A percentile compares a stretch with the other conserved stretches of the same genome.
Conservation (phyloP, 371 early-diverging fungal genomes). For the Mucor circinelloides region DNA sequence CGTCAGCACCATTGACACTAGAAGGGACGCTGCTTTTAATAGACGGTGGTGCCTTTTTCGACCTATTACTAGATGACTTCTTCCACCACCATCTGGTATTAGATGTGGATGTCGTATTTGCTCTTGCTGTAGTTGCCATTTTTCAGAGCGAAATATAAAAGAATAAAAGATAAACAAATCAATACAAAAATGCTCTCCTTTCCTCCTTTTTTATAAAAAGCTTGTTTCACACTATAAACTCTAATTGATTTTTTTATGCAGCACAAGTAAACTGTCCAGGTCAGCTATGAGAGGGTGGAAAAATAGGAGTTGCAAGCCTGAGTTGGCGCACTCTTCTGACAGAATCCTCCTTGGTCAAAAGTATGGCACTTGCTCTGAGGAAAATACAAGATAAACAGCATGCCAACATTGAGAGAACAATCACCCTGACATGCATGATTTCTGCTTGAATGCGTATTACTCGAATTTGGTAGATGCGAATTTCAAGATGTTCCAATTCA, state of each 20-base stretch:
- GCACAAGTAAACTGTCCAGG: background rate
- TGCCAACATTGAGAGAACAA: background rate
- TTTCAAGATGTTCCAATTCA: too few relatives aligned
- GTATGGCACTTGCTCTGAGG: background rate
- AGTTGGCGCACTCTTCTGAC: too few relatives aligned
- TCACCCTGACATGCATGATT: background rate
- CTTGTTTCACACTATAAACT: background rate
- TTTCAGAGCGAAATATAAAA: background rate
- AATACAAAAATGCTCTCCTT: background rate
- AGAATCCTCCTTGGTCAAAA: background rate
- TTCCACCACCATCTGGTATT: slow-evolving; percentile 21
- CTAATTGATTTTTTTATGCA: background rate
- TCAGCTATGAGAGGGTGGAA: background rate
- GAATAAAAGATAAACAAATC: background rate
- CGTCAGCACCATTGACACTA: slow-evolving; percentile 15
- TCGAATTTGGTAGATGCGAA: too few relatives aligned
- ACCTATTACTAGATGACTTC: background rate
- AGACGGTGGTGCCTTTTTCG: background rate
- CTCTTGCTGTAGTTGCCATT: background rate
- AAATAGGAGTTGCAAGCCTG: background rate
- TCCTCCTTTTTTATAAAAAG: background rate
- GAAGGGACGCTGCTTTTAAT: background rate
- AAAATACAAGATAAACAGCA: background rate
- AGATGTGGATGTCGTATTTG: background rate
- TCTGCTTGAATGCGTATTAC: background rate